phyloP scores from a whole-genome alignment of 192 early-diverging fungal species.

The Phycomyces blakesleeanus region DNA sequence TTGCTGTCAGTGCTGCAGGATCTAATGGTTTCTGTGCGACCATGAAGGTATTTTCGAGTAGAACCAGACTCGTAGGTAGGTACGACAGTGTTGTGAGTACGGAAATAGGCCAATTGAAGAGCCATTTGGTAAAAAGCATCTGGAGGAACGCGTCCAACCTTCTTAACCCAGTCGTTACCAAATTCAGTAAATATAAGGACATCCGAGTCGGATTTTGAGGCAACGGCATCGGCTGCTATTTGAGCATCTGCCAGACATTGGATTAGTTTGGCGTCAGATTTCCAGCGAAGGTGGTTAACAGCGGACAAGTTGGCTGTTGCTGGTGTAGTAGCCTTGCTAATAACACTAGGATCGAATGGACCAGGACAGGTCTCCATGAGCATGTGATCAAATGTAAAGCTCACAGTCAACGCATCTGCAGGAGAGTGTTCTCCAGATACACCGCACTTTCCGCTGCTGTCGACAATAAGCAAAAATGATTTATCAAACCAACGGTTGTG shows the following conservation, averaged over 20 bases:
- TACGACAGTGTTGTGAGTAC: conserved; percentile 57
- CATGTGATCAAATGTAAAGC: conserved; percentile 23
- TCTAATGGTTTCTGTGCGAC: conserved; percentile 85
- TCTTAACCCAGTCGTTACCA: conserved; percentile 76
- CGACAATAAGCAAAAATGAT: conserved; percentile 60
- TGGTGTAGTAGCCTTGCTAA: neutral
- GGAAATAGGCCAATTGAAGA: conserved; percentile 81
- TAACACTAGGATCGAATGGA: neutral
- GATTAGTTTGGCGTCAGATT: neutral
- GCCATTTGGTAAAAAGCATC: conserved; percentile 89
- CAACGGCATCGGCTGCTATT: conserved; percentile 42
- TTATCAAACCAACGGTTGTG: conserved; percentile 94
- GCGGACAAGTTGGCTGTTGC: neutral
- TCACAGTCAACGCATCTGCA: conserved; percentile 20
- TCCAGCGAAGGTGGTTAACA: conserved; percentile 6
- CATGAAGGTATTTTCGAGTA: conserved; percentile 75
- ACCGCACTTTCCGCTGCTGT: conserved; percentile 67
- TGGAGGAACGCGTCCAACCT: conserved; percentile 57
- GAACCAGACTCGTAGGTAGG: conserved; percentile 85
- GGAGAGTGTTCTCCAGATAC: conserved; percentile 57
- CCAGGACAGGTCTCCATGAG: conserved; percentile 15
- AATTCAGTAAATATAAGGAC: conserved; percentile 67
- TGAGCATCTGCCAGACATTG: conserved; percentile 42
- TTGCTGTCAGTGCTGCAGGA: conserved; percentile 68
- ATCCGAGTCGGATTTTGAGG: conserved; percentile 56